Percentiles rank a stretch among this genome's conserved stretches.
These are phyloP conservation scores for Mycena belliarum DNA, from an alignment of 768 basidiomycete species.

Conservation along the genomic window DNA sequence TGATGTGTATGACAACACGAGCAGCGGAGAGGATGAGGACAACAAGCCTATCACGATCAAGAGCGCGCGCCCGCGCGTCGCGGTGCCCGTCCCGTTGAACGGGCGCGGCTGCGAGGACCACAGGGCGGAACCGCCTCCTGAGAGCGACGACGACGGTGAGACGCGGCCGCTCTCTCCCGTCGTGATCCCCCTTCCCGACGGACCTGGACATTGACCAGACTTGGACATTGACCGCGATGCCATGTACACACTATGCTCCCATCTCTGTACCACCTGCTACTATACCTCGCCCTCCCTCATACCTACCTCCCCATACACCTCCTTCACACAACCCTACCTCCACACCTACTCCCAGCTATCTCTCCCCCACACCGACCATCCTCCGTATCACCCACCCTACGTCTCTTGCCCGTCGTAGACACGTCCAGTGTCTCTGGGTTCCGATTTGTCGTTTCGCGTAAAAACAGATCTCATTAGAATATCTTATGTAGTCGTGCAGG, in stretches of 20 bases:
- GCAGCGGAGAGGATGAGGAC: conserved; percentile 10
- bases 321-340: too few relatives aligned
- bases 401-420: too few relatives aligned
- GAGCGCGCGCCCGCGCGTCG: background rate
- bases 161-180: background rate
- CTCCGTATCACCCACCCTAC: too few relatives aligned
- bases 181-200: background rate
- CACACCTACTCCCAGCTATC: too few relatives aligned
- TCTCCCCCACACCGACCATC: too few relatives aligned
- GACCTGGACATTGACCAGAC: background rate
- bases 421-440: too few relatives aligned
- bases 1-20: conserved; percentile 8
- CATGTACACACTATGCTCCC: background rate
- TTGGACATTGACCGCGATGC: background rate
- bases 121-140: background rate
- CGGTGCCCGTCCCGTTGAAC: background rate
- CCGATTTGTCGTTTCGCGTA: too few relatives aligned
- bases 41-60: conserved; percentile 3
- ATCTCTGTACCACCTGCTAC: background rate
- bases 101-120: background rate
- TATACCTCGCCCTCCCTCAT: too few relatives aligned
- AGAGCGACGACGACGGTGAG: background rate
- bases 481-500: too few relatives aligned
- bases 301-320: too few relatives aligned
- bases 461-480: too few relatives aligned